Base-by-base conservation (phyloP, 495 filamentous ascomycete species). In the Chaetomium cochliodes region DNA sequence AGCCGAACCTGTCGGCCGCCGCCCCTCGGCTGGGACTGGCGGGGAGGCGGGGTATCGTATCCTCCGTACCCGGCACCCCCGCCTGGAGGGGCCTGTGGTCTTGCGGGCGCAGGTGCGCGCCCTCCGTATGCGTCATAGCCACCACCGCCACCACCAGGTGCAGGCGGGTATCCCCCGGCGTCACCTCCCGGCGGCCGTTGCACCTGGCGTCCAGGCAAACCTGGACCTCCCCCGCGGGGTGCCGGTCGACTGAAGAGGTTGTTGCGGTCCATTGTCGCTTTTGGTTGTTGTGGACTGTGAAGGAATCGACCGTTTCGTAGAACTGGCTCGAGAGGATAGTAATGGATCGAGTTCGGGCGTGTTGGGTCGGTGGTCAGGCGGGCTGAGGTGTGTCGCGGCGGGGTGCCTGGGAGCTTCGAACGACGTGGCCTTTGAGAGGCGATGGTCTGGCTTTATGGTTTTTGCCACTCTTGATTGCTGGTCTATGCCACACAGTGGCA, bases 211-310 rank as follows among this genome's bases (percentile, higher is more conserved):
- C 64, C 69, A 15, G 75, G 72, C 30, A 77, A 55, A 16, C 76
- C 72, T 28, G 63, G 57, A 44, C 63, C 55, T 41, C 68, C 67
- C 41, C 55, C 33, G 50, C 64, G 67, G 61, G 39, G 33, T 66
- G 75, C 28, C 63, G 72, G 33, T 65, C 70, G 70, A 49, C 77
- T 71, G 56, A 79, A 78, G 55, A 78, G 74, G 53, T 76, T 76
- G 68, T 73, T 77, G 65, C 77, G 72, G 67, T 79, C 76, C 77
- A 79, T 79, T 44, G 12, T 53, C 64, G 13, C n/a, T n/a, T n/a
- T n/a, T 15, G 23, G 58, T n/a, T 16, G 28, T 37, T 37, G 33
- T 7, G 9, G 8, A 3, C 3, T 12, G 33, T 33, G 42, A 42
- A 16, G 49, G 42, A 42, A 16, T 39, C 33, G 7, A 1, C 57